Evolutionary conservation across 2,329 filamentous ascomycete species (phyloP), one percentile per base, ranked within the genome.

Genomic region (Trichoderma brevicompactum): DNA sequence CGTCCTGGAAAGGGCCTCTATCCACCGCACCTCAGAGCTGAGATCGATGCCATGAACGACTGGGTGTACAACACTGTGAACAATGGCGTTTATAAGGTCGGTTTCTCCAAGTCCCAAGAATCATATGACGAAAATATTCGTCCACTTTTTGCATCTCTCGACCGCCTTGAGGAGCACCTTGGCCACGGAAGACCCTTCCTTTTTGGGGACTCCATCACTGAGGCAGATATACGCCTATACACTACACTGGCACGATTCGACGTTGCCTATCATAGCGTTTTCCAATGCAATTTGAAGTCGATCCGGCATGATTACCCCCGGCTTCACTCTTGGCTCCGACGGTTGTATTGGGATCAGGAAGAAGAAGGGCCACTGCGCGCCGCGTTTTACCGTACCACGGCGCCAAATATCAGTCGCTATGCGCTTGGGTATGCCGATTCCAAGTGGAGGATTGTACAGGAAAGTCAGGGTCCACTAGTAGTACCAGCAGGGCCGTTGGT

Each of bases 241-340:
- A 86, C 87, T 1, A 91, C 89, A 0, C 83, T 91, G 44, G 77
- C 84, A 12, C 83, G 89, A 2, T 92, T 92, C 70, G 90, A 93
- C 68, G 79, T 84, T 1, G 88, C 87, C 0, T 92, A 92, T 69
- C 81, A 89, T 43, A 83, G 87, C 68, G 84, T 89, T 36, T 89
- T 91, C 72, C 80, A 83, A 70, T 89, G 87, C 70, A 90, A 89
- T 67, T 71, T 89, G 17, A 86, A 83, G 70, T 87, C 84, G 71
- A 86, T 90, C 65, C 79, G 87, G 3, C 80, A 87, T 69, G 85
- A 89, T 70, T 89, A 87, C 71, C 91, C 89, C 3, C 78, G 82
- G 44, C 76, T 92, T 52, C 88, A 93, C 73, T 80, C 81, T 55
- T 93, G 90, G 90, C 68, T 92, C 67, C 80, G 87, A 41, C 81